Evolutionary conservation across 345 rosid species (phyloP).

Genomic region (Hibiscus tridactylites): DNA sequence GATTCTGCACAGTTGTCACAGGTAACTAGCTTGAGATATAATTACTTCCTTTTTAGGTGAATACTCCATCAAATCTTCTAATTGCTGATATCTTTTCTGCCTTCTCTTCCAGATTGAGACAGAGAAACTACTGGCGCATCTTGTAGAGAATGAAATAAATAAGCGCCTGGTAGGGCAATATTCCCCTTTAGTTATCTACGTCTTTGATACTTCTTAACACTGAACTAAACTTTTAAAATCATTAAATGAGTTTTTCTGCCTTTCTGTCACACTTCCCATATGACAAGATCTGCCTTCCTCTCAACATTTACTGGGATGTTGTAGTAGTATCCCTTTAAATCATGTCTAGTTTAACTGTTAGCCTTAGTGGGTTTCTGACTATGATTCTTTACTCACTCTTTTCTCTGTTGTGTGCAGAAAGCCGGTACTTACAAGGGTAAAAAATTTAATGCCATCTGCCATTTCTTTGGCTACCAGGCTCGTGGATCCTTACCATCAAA

Average conservation of each 20-base stretch:
- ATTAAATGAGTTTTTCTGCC: background rate
- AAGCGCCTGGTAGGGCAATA: slow-evolving; percentile 56
- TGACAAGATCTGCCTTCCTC: background rate
- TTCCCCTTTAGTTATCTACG: background rate
- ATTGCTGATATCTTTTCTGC: slow-evolving; percentile 17
- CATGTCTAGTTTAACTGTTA: background rate
- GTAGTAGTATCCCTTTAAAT: background rate
- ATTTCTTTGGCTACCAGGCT: slow-evolving; percentile 99
- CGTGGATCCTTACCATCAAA: slow-evolving; percentile 97
- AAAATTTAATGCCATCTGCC: slow-evolving; percentile 94
- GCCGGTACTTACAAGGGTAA: slow-evolving; percentile 66
- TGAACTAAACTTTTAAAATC: background rate
- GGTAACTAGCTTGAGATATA: slow-evolving; percentile 34
- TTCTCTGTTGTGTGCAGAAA: slow-evolving; percentile 2
- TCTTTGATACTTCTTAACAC: background rate
- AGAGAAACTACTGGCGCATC: slow-evolving; percentile 93
- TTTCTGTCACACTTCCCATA: background rate
- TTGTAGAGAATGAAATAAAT: slow-evolving; percentile 92
- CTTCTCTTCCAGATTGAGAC: slow-evolving; percentile 70
- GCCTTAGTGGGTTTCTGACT: background rate
- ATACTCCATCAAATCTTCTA: background rate
- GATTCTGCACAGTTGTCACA: slow-evolving; percentile 99
- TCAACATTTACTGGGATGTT: background rate
- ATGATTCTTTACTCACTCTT: background rate
- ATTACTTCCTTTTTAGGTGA: background rate